These are phyloP conservation scores for Sphaerulina musiva DNA, from an alignment of 2,329 filamentous ascomycete genomes.

Conservation along the genomic window DNA sequence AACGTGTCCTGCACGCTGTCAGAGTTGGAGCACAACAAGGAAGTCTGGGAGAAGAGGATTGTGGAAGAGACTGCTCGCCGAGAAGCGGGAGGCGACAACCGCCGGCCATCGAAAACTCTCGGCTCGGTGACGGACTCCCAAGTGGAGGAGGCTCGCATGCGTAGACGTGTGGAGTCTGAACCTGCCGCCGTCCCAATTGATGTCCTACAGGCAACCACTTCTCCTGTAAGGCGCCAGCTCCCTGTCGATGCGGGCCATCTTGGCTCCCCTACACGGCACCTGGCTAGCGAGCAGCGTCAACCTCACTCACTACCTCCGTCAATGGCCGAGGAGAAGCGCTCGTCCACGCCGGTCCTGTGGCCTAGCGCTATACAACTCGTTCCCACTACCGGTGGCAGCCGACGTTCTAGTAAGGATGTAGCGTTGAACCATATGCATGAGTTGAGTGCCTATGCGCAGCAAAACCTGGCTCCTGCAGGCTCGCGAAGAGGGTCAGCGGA, in stretches of 20 bases:
- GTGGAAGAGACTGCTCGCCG: conserved; percentile 54
- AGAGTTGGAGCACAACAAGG: conserved; percentile 72
- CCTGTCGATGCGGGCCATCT: conserved; percentile 13
- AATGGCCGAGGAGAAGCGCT: conserved; percentile 21
- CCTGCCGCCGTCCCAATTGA: conserved; percentile 22
- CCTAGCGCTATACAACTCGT: conserved; percentile 22
- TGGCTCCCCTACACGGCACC: conserved; percentile 16
- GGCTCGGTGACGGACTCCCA: conserved; percentile 28
- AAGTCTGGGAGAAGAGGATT: conserved; percentile 64
- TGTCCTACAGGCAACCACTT: conserved; percentile 21
- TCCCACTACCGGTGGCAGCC: conserved; percentile 23
- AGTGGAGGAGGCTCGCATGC: conserved; percentile 28
- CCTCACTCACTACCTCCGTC: conserved; percentile 20
- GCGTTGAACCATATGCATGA: conserved; percentile 33
- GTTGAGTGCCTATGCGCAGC: conserved; percentile 27
- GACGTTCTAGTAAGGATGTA: conserved; percentile 35
- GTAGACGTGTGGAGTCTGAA: conserved; percentile 26
- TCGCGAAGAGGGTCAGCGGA: conserved; percentile 34
- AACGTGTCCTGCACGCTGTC: conserved; percentile 76
- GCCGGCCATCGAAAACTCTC: conserved; percentile 24
- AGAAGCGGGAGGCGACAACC: conserved; percentile 22
- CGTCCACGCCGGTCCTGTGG: conserved; percentile 24
- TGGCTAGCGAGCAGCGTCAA: conserved; percentile 25
- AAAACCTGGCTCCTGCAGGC: conserved; percentile 22
- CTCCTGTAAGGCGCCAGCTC: conserved; percentile 19